Conservation (phyloP, 495 filamentous ascomycete genomes). For the Aspergillus avenaceus region DNA sequence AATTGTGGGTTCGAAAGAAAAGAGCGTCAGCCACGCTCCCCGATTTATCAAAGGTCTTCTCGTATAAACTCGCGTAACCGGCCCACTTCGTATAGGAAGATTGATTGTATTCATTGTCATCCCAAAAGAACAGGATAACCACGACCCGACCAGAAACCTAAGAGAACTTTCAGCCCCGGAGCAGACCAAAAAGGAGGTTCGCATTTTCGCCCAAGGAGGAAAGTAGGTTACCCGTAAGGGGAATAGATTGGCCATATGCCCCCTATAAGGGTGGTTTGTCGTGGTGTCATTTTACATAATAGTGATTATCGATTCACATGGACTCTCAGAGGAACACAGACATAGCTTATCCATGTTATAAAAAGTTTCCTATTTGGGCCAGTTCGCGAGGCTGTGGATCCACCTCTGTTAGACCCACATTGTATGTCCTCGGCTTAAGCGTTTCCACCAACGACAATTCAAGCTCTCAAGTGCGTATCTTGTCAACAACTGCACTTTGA, state of each 20-base stretch:
- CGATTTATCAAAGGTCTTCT: constrained; percentile 1
- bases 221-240: constrained; percentile 7
- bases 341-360: constrained; percentile 1
- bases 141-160: constrained; percentile 4
- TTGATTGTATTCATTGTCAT: too few species aligned
- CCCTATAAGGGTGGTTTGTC: constrained; percentile 5
- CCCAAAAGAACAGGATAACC: too few species aligned
- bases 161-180: too few species aligned
- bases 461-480: too few species aligned
- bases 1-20: not conserved
- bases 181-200: too few species aligned
- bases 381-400: constrained; percentile 8
- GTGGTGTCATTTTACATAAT: constrained; percentile 7
- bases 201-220: constrained; percentile 9
- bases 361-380: constrained; percentile 8
- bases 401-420: too few species aligned
- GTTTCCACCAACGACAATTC: too few species aligned
- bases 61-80: constrained; percentile 1
- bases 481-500: too few species aligned
- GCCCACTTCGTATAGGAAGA: not conserved
- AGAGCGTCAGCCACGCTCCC: not conserved
- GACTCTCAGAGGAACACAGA: constrained; percentile 6
- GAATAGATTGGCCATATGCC: constrained; percentile 10
- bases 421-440: too few species aligned
- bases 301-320: constrained; percentile 7